phyloP scores from a whole-genome alignment of 2,329 filamentous ascomycete genomes.

The Rutstroemia sp. region DNA sequence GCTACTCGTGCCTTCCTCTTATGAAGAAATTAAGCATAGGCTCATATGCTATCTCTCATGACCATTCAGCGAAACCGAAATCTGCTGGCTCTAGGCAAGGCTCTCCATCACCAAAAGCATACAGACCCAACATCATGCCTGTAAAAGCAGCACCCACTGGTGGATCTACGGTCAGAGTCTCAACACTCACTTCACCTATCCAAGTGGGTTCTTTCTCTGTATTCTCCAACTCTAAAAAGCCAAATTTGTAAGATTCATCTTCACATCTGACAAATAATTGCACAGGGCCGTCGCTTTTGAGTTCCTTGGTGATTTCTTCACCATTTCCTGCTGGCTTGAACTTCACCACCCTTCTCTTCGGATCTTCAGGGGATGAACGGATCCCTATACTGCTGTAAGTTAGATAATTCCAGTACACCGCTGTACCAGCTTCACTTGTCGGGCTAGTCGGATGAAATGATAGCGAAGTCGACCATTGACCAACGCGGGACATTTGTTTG shows the following conservation, averaged over 20 bases:
- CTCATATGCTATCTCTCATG: no score
- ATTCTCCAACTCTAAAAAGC: background rate
- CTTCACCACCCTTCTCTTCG: background rate
- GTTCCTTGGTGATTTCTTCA: background rate
- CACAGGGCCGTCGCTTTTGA: background rate
- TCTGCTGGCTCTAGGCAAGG: no score
- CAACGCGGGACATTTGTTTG: slow-evolving; percentile 1
- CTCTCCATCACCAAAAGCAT: background rate
- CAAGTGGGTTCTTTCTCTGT: background rate
- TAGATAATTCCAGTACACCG: background rate
- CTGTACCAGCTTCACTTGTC: background rate
- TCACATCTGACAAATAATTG: background rate
- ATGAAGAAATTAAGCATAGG: no score
- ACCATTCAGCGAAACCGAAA: no score
- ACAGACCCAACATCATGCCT: slow-evolving; percentile 1
- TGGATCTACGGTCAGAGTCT: background rate
- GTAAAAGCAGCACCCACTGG: background rate
- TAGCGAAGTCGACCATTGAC: background rate
- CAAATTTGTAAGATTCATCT: background rate
- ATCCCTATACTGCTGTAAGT: background rate
- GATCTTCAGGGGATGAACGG: background rate
- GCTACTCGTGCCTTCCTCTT: no score
- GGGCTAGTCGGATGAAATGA: background rate
- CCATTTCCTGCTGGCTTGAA: background rate
- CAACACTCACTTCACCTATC: background rate